Evolutionary conservation across 257 asterid species (phyloP), one percentile per base, ranked within the genome.

Genomic region (Solanum bukasovii): DNA sequence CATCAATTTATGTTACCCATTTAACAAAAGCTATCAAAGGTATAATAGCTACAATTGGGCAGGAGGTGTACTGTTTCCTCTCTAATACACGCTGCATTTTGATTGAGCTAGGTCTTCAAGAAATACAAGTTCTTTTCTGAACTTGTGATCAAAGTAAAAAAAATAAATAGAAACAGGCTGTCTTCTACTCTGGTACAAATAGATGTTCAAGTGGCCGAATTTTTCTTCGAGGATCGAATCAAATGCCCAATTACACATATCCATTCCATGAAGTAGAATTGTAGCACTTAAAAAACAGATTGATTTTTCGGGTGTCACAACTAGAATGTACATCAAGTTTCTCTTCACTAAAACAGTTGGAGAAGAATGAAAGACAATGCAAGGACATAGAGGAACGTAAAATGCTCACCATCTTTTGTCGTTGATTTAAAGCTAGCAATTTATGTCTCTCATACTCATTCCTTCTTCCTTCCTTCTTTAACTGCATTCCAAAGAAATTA

Each of bases 381-480:
- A 72, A 42, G 56, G 42, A 86, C 34, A 31, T n/a, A 68, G 34
- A 73, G 42, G 61, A 68, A 81, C 46, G 21, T 56, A 88, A 70
- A 87, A 90, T 88, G 84, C 94, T 88, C 89, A 97, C 99, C 98
- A 97, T 92, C 89, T 97, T 97, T 91, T 97, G 99, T 37, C 99
- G 98, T 88, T 96, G 99, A 92, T 97, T 97, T 93, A 97, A 82
- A 86, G 99, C 97, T 92, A 92, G 99, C 91, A 97, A 86, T 91
- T 97, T 97, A 91, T 97, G 99, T 88, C 99, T 94, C 87, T 97
- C 99, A 88, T 96, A 96, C 90, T 97, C 99, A 63, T 96, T 97
- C 92, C 95, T 94, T 94, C 99, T 93, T 85, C 99, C 99, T 88
- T 97, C 99, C 93, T 97, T 97, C 93, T 92, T 95, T 89, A 97